Percentiles rank a stretch among this genome's conserved stretches.
phyloP scores from a whole-genome alignment of 805 yeast species.

The Cyberlindnera japonica region DNA sequence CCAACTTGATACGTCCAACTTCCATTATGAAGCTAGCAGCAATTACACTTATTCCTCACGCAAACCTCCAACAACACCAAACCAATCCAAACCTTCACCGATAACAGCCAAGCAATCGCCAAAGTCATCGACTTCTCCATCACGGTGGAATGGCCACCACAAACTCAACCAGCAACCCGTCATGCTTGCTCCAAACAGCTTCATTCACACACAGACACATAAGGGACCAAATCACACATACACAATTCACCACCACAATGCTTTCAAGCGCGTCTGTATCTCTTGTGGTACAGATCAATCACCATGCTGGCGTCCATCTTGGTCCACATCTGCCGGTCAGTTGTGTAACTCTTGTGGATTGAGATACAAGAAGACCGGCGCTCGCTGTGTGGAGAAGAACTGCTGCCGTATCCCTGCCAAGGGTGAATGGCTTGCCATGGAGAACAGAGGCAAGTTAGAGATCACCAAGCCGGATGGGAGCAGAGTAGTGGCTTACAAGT shows the following conservation, averaged over 20 bases:
- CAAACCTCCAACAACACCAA: slow-evolving; percentile 7
- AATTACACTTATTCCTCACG: slow-evolving; percentile 14
- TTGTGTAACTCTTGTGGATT: slow-evolving; percentile 95
- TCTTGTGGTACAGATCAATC: slow-evolving; percentile 89
- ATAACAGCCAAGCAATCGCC: slow-evolving; percentile 3
- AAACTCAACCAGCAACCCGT: slow-evolving; percentile 15
- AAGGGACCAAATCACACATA: slow-evolving; percentile 29
- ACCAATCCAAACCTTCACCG: slow-evolving; percentile 7
- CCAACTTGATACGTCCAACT: neutral
- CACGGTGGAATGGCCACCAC: slow-evolving; percentile 19
- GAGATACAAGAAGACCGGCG: slow-evolving; percentile 90
- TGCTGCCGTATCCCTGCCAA: slow-evolving; percentile 94
- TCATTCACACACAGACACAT: slow-evolving; percentile 28
- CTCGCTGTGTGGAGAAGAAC: slow-evolving; percentile 70
- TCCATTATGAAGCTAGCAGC: slow-evolving; percentile 3
- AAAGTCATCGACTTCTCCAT: slow-evolving; percentile 3
- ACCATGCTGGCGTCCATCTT: slow-evolving; percentile 98
- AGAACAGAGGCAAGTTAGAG: slow-evolving; percentile 52
- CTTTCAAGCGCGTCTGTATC: slow-evolving; percentile 59
- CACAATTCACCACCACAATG: slow-evolving; percentile 28
- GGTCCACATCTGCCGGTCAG: slow-evolving; percentile 91
- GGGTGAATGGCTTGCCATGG: slow-evolving; percentile 91
- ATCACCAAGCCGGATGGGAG: slow-evolving; percentile 30
- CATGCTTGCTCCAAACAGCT: slow-evolving; percentile 15
- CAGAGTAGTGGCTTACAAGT: slow-evolving; percentile 38